Evolutionary conservation across 768 basidiomycete species (phyloP).

Genomic region (Pisolithus orientalis): DNA sequence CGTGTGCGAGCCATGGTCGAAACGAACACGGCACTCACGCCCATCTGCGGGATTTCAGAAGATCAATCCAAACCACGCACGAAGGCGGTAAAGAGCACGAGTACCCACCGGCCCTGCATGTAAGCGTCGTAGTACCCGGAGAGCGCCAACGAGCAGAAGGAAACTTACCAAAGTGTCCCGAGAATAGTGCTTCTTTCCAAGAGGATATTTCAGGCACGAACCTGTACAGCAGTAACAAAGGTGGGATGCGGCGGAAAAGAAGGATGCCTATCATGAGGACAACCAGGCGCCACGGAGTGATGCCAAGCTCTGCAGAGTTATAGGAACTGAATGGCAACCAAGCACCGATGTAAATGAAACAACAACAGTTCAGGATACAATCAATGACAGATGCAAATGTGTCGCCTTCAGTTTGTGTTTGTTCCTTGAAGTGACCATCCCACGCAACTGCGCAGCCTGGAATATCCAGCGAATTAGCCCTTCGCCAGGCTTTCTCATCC

Average conservation of each 20-base stretch:
- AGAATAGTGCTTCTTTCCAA: constrained; percentile 85
- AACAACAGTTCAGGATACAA: constrained; percentile 73
- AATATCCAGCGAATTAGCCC: constrained; percentile 9
- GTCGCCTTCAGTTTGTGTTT: constrained; percentile 78
- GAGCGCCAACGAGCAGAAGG: neutral
- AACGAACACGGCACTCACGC: constrained; percentile 88
- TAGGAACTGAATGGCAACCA: constrained; percentile 70
- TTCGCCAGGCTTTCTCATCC: neutral
- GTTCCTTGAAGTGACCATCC: constrained; percentile 78
- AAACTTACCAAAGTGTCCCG: constrained; percentile 77
- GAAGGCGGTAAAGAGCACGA: neutral
- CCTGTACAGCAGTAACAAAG: constrained; percentile 67
- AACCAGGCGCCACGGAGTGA: constrained; percentile 66
- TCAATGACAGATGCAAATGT: constrained; percentile 89
- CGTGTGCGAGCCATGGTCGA: constrained; percentile 62
- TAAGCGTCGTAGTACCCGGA: neutral
- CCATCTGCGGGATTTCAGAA: constrained; percentile 52
- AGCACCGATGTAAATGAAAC: constrained; percentile 84
- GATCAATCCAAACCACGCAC: neutral
- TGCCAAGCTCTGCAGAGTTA: constrained; percentile 48
- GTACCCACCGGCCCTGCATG: constrained; percentile 46
- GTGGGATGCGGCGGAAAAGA: constrained; percentile 72
- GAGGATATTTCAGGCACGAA: constrained; percentile 84
- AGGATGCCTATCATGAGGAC: constrained; percentile 64
- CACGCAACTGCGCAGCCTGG: constrained; percentile 85